phyloP scores from a whole-genome alignment of 2,329 filamentous ascomycete genomes.

The Hypoxylon sp. region DNA sequence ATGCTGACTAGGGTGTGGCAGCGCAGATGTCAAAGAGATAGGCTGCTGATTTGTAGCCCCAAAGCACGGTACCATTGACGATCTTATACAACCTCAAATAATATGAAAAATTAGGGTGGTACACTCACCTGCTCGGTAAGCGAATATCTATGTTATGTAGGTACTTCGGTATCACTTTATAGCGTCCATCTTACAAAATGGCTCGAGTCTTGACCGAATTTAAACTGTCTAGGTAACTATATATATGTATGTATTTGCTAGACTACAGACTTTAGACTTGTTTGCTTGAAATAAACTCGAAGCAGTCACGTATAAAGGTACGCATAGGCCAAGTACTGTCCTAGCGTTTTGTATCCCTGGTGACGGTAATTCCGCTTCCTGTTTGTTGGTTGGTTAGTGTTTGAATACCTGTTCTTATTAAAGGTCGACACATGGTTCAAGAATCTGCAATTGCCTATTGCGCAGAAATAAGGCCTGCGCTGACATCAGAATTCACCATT shows the following conservation, averaged over 20 bases:
- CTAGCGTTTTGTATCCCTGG: slow-evolving; percentile 5
- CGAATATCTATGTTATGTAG: neutral
- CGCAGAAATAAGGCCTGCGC: slow-evolving; percentile 8
- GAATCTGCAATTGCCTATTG: slow-evolving; percentile 16
- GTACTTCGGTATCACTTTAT: neutral
- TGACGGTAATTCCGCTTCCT: neutral
- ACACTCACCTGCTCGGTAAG: slow-evolving; percentile 3
- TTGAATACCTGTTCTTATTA: neutral
- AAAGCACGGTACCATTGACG: slow-evolving; percentile 31
- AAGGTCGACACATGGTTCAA: neutral
- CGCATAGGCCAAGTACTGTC: slow-evolving; percentile 5
- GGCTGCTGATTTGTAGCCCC: slow-evolving; percentile 18
- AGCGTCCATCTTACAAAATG: neutral
- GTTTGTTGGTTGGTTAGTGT: slow-evolving; percentile 8
- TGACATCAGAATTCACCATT: slow-evolving; percentile 11
- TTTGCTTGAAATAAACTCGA: neutral
- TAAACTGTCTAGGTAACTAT: neutral
- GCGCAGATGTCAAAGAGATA: slow-evolving; percentile 26
- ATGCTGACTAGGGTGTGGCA: slow-evolving; percentile 30
- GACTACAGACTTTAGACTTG: neutral
- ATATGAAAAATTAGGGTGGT: neutral
- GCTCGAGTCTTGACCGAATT: neutral
- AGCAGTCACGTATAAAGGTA: neutral
- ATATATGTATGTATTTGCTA: neutral
- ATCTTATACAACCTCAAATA: slow-evolving; percentile 23